Percentiles rank a stretch among this genome's conserved stretches.
Evolutionary conservation across 257 asterid species (phyloP).

Genomic region (Linderniella brevidens): DNA sequence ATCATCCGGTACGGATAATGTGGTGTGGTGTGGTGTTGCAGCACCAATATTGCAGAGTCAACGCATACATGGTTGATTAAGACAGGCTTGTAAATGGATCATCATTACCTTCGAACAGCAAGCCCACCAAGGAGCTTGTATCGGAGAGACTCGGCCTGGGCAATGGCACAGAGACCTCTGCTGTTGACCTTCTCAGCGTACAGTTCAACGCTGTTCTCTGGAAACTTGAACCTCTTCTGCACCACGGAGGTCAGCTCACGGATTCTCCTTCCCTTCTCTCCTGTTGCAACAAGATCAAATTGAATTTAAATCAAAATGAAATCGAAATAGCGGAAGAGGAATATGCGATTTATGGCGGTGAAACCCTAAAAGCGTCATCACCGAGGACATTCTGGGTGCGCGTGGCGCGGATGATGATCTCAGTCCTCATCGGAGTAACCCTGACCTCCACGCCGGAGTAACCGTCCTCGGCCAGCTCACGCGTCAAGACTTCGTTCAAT

Average conservation of each 20-base stretch:
- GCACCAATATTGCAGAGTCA: conserved; percentile 9
- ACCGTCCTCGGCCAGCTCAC: conserved; percentile 9
- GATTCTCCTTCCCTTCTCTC: conserved; percentile 8
- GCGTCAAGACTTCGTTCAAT: conserved; percentile 1
- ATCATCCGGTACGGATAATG: conserved; percentile 12
- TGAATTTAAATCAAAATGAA: too few species aligned
- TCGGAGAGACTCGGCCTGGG: conserved; percentile 4
- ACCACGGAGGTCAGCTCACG: not conserved
- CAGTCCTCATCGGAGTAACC: conserved; percentile 9
- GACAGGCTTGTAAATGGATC: not conserved
- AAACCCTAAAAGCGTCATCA: not conserved
- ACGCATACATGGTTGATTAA: conserved; percentile 6
- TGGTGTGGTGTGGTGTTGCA: conserved; percentile 1
- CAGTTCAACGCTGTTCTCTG: conserved; percentile 2
- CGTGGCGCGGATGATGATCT: conserved; percentile 7
- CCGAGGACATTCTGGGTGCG: conserved; percentile 10
- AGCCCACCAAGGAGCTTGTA: conserved; percentile 3
- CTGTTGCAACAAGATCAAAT: too few species aligned
- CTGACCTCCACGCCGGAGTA: conserved; percentile 10
- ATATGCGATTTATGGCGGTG: too few species aligned
- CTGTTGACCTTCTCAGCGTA: conserved; percentile 5
- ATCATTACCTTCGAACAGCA: not conserved
- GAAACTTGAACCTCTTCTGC: conserved; percentile 5
- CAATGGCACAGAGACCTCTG: not conserved
- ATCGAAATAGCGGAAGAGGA: too few species aligned